These are phyloP conservation scores for Acidomyces sp. DNA, from an alignment of 495 filamentous ascomycete species.

Conservation along the genomic window DNA sequence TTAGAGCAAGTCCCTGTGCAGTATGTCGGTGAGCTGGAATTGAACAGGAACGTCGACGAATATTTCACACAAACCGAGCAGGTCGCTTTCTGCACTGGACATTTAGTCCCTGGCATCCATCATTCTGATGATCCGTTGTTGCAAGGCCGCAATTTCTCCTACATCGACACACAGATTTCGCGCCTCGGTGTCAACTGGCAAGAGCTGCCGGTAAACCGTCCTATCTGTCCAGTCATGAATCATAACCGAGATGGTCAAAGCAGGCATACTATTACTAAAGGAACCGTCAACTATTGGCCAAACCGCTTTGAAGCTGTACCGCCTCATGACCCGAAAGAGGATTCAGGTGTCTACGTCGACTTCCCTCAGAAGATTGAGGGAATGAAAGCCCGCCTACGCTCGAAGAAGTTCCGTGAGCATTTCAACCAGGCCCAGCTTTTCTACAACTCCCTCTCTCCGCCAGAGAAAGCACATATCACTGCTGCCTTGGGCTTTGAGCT, in stretches of 20 bases:
- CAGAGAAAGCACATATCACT: constrained; percentile 58
- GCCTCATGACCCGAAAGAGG: constrained; percentile 45
- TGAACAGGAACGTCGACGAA: constrained; percentile 75
- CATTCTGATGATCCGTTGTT: constrained; percentile 77
- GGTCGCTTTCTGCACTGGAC: constrained; percentile 72
- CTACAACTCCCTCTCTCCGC: constrained; percentile 63
- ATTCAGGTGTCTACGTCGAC: constrained; percentile 46
- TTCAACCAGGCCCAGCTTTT: constrained; percentile 60
- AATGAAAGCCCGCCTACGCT: constrained; percentile 55
- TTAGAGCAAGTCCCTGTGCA: constrained; percentile 68
- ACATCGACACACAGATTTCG: constrained; percentile 74
- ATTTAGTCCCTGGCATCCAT: constrained; percentile 76
- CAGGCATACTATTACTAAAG: constrained; percentile 48
- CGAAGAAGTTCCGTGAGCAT: constrained; percentile 72
- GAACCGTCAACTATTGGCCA: constrained; percentile 80
- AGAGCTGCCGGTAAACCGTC: constrained; percentile 72
- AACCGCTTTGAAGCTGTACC: constrained; percentile 58
- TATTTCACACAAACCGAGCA: constrained; percentile 80
- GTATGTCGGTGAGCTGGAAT: constrained; percentile 67
- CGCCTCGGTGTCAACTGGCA: constrained; percentile 77
- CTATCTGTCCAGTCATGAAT: constrained; percentile 68
- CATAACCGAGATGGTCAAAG: constrained; percentile 63
- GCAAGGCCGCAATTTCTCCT: constrained; percentile 76
- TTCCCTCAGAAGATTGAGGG: constrained; percentile 53
- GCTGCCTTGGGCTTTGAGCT: constrained; percentile 71